Conservation (phyloP, 2,329 filamentous ascomycete genomes). For the Alternaria longipes region DNA sequence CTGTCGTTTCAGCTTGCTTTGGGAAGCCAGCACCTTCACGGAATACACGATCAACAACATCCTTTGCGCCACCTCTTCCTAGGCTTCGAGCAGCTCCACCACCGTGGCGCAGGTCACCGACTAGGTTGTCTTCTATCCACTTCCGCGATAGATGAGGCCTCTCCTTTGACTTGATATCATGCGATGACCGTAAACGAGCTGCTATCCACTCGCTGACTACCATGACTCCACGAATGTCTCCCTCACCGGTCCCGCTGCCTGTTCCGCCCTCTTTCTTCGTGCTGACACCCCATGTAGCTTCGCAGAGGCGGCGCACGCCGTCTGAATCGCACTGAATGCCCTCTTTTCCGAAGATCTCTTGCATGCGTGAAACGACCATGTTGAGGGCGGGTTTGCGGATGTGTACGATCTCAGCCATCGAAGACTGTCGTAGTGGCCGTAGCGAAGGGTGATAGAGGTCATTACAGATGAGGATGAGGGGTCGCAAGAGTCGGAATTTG, state of each 20-base stretch:
- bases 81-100: constrained; percentile 76
- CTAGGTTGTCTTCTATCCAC: constrained; percentile 79
- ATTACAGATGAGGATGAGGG: constrained; percentile 94
- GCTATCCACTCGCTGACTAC: constrained; percentile 90
- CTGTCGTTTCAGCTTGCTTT: constrained; percentile 60
- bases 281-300: constrained; percentile 82
- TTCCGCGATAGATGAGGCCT: constrained; percentile 69
- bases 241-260: constrained; percentile 69
- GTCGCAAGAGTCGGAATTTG: constrained; percentile 84
- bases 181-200: constrained; percentile 66
- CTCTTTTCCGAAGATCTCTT: constrained; percentile 86
- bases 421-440: constrained; percentile 81
- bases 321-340: constrained; percentile 88
- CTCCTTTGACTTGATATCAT: constrained; percentile 48
- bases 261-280: constrained; percentile 71
- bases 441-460: constrained; percentile 94
- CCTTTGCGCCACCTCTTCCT: constrained; percentile 75
- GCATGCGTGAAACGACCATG: constrained; percentile 82
- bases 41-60: constrained; percentile 81
- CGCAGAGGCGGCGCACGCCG: constrained; percentile 83
- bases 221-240: constrained; percentile 84
- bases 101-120: constrained; percentile 73
- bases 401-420: constrained; percentile 90
- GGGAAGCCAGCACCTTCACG: constrained; percentile 81
- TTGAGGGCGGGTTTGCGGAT: constrained; percentile 89